Conservation (phyloP, 768 basidiomycete genomes). For the Mycena capillaripes region DNA sequence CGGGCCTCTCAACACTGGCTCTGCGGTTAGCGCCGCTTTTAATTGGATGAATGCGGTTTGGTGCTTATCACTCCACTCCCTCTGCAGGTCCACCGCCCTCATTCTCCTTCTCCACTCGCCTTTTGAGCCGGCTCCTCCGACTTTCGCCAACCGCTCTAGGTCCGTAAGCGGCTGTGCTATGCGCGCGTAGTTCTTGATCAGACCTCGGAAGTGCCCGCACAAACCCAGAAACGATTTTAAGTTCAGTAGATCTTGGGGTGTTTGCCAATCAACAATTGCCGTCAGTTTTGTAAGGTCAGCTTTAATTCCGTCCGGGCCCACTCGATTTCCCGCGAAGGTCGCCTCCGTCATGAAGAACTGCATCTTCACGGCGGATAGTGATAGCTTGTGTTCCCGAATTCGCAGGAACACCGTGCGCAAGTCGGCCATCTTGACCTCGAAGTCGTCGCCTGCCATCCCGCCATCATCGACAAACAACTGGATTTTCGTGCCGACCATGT, state of each 20-base stretch:
- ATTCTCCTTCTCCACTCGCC: background rate
- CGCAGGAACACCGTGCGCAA: background rate
- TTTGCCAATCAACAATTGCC: constrained; percentile 48
- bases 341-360: constrained; percentile 51
- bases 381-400: constrained; percentile 45
- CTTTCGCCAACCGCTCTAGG: background rate
- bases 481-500: background rate
- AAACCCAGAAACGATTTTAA: constrained; percentile 48
- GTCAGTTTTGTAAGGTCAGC: constrained; percentile 53
- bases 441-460: background rate
- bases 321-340: constrained; percentile 47
- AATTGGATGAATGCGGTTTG: background rate
- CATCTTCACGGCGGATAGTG: constrained; percentile 50
- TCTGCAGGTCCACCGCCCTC: background rate
- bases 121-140: background rate
- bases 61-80: background rate
- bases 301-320: constrained; percentile 48
- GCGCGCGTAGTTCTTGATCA: constrained; percentile 48
- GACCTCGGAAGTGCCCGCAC: constrained; percentile 47
- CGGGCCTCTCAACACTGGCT: constrained; percentile 21
- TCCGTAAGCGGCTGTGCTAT: background rate
- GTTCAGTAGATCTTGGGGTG: background rate
- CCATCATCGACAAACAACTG: background rate
- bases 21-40: background rate
- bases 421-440: background rate